Conservation (phyloP, 306 rosid species). For the Dryas drummondii region DNA sequence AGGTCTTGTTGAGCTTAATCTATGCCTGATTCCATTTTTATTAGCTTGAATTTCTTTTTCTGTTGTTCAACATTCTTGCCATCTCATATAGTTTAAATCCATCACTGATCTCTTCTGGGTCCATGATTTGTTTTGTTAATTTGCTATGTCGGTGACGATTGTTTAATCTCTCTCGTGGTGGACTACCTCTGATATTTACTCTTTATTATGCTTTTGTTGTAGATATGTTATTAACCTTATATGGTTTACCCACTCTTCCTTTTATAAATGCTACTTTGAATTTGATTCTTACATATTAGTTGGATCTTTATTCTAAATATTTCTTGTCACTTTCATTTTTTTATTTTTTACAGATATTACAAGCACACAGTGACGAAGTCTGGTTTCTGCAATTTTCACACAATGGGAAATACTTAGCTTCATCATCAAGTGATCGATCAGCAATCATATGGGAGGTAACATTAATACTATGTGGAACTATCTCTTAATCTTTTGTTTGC, state of each 20-base stretch:
- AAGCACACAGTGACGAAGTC: constrained; percentile 80
- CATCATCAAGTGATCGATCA: constrained; percentile 82
- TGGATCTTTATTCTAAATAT: constrained; percentile 24
- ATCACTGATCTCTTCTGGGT: not conserved
- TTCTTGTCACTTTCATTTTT: constrained; percentile 21
- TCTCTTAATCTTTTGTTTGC: not conserved
- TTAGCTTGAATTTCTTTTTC: not conserved
- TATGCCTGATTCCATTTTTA: not conserved
- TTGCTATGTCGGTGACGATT: not conserved
- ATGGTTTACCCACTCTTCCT: constrained; percentile 1
- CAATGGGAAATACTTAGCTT: constrained; percentile 84
- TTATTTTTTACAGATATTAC: constrained; percentile 52
- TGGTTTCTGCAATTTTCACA: constrained; percentile 96
- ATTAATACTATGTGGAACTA: constrained; percentile 13
- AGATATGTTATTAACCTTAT: not conserved
- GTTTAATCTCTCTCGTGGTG: not conserved
- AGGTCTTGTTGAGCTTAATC: not conserved
- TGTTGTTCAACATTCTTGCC: not conserved
- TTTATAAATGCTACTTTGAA: not conserved
- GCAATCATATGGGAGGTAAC: constrained; percentile 97
- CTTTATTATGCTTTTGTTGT: not conserved
- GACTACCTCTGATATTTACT: not conserved
- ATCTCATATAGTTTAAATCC: not conserved
- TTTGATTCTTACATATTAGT: constrained; percentile 20
- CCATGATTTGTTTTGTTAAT: not conserved